Evolutionary conservation across 768 basidiomycete species (phyloP).

Genomic region (Boletus tomentosulus): DNA sequence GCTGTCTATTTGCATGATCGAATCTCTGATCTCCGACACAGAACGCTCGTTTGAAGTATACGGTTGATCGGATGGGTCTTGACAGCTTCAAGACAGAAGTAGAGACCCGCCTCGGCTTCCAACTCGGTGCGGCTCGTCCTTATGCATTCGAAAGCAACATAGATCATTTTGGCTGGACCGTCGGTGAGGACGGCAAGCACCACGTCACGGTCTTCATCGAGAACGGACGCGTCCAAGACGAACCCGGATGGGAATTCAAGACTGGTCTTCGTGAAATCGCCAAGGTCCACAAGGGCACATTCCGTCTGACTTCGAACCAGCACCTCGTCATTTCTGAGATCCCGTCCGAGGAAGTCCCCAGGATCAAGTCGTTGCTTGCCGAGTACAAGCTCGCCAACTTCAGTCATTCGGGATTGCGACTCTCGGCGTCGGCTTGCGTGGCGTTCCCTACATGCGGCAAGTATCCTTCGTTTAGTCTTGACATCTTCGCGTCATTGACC

Average conservation of each 20-base stretch:
- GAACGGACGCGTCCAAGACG: constrained; percentile 96
- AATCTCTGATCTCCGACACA: constrained; percentile 24
- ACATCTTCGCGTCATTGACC: background rate
- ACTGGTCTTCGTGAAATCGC: constrained; percentile 90
- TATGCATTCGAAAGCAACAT: constrained; percentile 85
- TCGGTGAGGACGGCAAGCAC: constrained; percentile 80
- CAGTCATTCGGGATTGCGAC: constrained; percentile 67
- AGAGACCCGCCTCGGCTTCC: constrained; percentile 81
- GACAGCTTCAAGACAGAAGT: constrained; percentile 85
- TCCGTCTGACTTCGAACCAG: constrained; percentile 94
- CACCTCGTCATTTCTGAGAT: constrained; percentile 88
- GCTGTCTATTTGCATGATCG: background rate
- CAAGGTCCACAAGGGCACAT: constrained; percentile 88
- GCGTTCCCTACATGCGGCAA: constrained; percentile 91
- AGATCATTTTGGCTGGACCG: constrained; percentile 93
- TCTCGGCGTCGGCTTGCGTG: constrained; percentile 94
- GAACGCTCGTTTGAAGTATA: constrained; percentile 94
- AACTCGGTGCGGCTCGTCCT: constrained; percentile 65
- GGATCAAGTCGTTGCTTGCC: constrained; percentile 73
- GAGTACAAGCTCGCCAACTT: constrained; percentile 91
- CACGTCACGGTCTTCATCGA: constrained; percentile 96
- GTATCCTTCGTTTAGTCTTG: constrained; percentile 4
- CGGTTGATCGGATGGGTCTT: constrained; percentile 92
- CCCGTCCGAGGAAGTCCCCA: constrained; percentile 60
- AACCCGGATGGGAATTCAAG: constrained; percentile 88